These are phyloP conservation scores for Leccinum arenicola DNA, from an alignment of 768 basidiomycete species.

Conservation along the genomic window DNA sequence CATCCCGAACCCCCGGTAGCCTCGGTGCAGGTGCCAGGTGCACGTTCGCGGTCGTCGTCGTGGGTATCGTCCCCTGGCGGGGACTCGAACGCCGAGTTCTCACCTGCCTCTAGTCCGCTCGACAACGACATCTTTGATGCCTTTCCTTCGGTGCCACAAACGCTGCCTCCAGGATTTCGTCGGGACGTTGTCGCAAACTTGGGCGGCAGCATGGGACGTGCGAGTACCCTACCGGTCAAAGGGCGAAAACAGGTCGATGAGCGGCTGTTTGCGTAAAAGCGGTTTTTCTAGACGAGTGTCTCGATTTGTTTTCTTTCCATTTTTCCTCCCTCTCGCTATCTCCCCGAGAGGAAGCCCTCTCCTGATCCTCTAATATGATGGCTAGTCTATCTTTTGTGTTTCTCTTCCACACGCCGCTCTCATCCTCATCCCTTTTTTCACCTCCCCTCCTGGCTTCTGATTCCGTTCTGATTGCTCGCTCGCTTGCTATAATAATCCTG, in stretches of 20 bases:
- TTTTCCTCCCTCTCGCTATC: background rate
- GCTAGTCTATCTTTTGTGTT: slow-evolving; percentile 8
- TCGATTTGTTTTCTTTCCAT: background rate
- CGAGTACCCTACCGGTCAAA: slow-evolving; percentile 27
- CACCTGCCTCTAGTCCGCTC: slow-evolving; percentile 38
- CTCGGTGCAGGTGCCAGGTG: background rate
- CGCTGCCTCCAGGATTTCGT: slow-evolving; percentile 35
- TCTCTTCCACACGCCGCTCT: background rate
- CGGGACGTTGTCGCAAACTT: slow-evolving; percentile 11
- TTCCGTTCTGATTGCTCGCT: background rate
- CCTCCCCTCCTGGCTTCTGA: background rate
- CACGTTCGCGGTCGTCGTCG: slow-evolving; percentile 28
- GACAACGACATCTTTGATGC: slow-evolving; percentile 65
- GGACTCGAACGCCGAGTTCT: slow-evolving; percentile 39
- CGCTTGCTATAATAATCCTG: slow-evolving; percentile 19
- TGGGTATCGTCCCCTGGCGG: slow-evolving; percentile 43
- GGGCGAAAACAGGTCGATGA: slow-evolving; percentile 25
- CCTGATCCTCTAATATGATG: slow-evolving; percentile 5
- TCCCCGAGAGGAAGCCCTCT: background rate
- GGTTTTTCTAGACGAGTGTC: slow-evolving; percentile 6
- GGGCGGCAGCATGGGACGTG: slow-evolving; percentile 10
- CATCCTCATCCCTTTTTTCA: background rate
- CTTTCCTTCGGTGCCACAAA: slow-evolving; percentile 68
- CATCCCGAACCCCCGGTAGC: background rate
- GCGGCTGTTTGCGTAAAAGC: slow-evolving; percentile 22